Conservation (phyloP, 331 rosid genomes). For the Saraca asoca region DNA sequence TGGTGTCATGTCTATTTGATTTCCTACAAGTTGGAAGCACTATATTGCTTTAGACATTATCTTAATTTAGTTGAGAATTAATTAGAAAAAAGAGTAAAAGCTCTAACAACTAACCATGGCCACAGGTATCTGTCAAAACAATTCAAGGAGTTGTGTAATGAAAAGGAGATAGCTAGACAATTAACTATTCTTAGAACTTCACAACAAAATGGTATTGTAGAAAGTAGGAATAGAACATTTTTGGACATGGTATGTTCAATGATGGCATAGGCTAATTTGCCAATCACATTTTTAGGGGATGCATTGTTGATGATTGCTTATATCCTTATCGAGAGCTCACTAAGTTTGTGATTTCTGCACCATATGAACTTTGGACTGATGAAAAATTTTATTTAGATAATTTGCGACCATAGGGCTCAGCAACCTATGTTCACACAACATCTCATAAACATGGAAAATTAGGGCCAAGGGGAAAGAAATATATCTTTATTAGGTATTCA, state of each 20-base stretch:
- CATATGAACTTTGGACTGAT: constrained; percentile 10
- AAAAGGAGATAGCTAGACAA: background rate
- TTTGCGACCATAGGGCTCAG: background rate
- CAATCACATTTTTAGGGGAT: background rate
- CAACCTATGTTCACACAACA: no score
- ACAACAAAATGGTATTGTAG: background rate
- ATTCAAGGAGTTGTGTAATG: background rate
- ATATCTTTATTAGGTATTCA: no score
- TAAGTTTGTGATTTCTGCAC: background rate
- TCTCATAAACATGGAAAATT: no score
- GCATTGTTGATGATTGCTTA: background rate
- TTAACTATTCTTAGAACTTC: background rate
- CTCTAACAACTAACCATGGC: background rate
- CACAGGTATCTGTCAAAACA: background rate
- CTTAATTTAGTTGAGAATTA: background rate
- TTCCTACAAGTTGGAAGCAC: background rate
- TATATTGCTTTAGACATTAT: background rate
- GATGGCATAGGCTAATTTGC: background rate
- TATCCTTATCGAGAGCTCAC: background rate
- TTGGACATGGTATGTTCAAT: constrained; percentile 6
- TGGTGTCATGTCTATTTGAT: background rate
- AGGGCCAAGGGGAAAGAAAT: no score
- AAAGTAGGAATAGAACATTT: background rate
- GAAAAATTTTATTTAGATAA: no score
- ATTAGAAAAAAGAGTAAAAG: background rate